These are phyloP conservation scores for Aspergillus sp. DNA, from an alignment of 2,329 filamentous ascomycete genomes.

Conservation along the genomic window DNA sequence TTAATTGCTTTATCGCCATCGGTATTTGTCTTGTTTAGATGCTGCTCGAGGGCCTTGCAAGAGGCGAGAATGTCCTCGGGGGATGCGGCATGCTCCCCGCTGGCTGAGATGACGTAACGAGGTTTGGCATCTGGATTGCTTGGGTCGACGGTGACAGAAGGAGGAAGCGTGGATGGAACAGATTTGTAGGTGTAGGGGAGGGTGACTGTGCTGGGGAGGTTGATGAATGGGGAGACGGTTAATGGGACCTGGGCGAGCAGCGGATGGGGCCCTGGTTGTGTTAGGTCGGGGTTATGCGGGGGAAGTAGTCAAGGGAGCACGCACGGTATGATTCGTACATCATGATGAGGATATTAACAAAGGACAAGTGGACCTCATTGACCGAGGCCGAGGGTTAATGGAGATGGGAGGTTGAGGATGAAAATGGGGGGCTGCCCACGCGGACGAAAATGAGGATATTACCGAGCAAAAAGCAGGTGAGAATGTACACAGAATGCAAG, in stretches of 20 bases:
- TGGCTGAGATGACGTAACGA: constrained; percentile 75
- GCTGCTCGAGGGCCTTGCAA: constrained; percentile 73
- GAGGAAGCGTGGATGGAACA: constrained; percentile 82
- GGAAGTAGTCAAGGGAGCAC: constrained; percentile 17
- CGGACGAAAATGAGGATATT: not conserved
- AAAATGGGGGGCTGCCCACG: not conserved
- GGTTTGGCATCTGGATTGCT: constrained; percentile 49
- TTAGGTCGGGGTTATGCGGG: constrained; percentile 5
- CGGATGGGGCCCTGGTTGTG: constrained; percentile 67
- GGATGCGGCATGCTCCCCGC: constrained; percentile 77
- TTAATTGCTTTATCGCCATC: constrained; percentile 66
- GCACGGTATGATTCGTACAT: constrained; percentile 49
- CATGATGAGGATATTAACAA: constrained; percentile 1
- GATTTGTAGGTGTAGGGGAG: constrained; percentile 94
- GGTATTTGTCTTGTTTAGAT: constrained; percentile 68
- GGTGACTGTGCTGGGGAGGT: constrained; percentile 83
- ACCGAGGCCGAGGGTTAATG: not conserved
- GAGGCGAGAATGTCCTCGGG: constrained; percentile 82
- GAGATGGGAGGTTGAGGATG: not conserved
- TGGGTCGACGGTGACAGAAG: constrained; percentile 60
- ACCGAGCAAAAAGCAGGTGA: not conserved
- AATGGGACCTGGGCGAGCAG: constrained; percentile 89
- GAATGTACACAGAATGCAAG: too few species aligned
- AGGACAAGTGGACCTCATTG: not conserved
- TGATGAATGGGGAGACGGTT: constrained; percentile 91